Conservation (phyloP, 139 green algal species). For the Tetradesmus lagerheimii region DNA sequence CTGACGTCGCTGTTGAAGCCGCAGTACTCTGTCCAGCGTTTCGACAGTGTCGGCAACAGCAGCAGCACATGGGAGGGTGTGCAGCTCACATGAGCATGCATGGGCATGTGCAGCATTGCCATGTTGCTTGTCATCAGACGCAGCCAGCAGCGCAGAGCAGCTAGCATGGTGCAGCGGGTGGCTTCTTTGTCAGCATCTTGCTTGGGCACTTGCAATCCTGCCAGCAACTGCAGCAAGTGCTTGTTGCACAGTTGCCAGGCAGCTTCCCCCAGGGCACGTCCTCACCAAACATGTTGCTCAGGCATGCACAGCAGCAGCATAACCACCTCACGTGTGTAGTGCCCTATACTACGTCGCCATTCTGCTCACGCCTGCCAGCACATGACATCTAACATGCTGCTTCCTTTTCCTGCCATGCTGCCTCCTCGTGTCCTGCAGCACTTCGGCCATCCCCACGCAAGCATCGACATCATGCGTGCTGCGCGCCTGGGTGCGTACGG, state of each 20-base stretch:
- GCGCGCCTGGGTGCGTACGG: slow-evolving; percentile 61
- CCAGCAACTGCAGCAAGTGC: background rate
- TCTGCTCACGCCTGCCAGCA: too few species aligned
- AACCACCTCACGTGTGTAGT: too few species aligned
- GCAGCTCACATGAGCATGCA: background rate
- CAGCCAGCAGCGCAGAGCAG: background rate
- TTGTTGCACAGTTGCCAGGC: background rate
- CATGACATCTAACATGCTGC: too few species aligned
- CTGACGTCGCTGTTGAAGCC: background rate
- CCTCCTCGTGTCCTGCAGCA: background rate
- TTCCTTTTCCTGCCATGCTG: too few species aligned
- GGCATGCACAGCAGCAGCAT: too few species aligned
- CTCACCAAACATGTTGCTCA: too few species aligned
- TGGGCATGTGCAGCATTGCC: background rate
- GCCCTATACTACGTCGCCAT: too few species aligned
- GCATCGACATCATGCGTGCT: slow-evolving; percentile 53
- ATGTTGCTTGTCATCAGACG: background rate
- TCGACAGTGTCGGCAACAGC: background rate
- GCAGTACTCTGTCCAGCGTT: background rate
- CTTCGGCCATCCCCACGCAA: background rate
- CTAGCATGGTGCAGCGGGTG: background rate
- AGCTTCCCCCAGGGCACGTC: too few species aligned
- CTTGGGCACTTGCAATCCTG: background rate
- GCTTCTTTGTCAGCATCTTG: background rate
- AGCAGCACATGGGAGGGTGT: background rate